Evolutionary conservation across 2,329 filamentous ascomycete species (phyloP), one percentile per base, ranked within the genome.

Genomic region (Pestalotiopsis sp.): DNA sequence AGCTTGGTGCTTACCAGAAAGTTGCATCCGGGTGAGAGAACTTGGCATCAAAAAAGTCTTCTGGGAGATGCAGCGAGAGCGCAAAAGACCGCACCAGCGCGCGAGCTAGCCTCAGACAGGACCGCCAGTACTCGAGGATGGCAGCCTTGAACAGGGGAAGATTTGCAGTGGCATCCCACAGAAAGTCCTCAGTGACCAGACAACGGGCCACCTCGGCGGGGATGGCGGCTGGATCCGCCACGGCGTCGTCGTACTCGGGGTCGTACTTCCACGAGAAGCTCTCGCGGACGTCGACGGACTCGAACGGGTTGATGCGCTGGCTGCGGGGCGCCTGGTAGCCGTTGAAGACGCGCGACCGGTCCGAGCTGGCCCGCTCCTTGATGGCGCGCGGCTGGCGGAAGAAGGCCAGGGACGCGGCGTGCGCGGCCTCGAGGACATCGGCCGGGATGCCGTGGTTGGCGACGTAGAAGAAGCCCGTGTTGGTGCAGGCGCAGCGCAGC

Each of bases 391-490:
- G 71, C 66, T 75, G 73, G 13, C 72, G 70, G 68, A 74, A 75
- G 70, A 75, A 75, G 7, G 68, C 67, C 17, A 74, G 69, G 9
- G 71, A 66, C 11, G 67, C 64, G 9, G 22, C 75, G 71, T 20
- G 75, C 70, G 69, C 77, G 72, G 55, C 62, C 65, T 68, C 74
- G 68, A 67, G 79, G 75, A 68, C 80, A 73, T 38, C 72, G 71
- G 75, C 73, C 17, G 63, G 48, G 35, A 74, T 70, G 22, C 67
- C 73, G 62, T 79, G 77, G 69, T 79, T 77, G 44, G 75, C 70
- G 17, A 80, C 74, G 39, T 84, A 83, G 73, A 85, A 84, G 71
- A 84, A 84, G 3, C 83, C 81, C 55, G 81, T 80, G 20, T 78
- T 76, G 68, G 71, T 77, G 56, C 74, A 80, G 56, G 79, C 82